phyloP scores from a whole-genome alignment of 176 grass and related monocot species.

The Coix lacrymajobi region DNA sequence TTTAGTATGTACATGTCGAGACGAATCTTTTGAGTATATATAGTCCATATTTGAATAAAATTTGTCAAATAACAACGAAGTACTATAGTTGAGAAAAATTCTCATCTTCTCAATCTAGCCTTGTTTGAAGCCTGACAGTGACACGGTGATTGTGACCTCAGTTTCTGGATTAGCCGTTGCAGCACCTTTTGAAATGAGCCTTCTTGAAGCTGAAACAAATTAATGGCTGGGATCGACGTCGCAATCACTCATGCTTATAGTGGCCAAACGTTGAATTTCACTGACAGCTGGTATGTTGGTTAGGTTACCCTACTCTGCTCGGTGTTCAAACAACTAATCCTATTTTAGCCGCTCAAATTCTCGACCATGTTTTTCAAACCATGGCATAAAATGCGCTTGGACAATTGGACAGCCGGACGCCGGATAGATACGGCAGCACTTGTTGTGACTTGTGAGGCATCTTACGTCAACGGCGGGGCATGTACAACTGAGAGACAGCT shows the following conservation, averaged over 20 bases:
- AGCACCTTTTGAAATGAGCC: background rate
- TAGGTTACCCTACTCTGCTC: slow-evolving; percentile 6
- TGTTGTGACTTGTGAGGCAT: background rate
- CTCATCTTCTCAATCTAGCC: no score
- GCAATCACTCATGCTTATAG: background rate
- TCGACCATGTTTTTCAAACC: background rate
- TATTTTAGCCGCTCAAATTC: background rate
- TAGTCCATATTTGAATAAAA: no score
- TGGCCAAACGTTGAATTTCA: background rate
- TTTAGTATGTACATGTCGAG: no score
- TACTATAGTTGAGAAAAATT: no score
- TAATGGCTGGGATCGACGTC: background rate
- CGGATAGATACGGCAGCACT: background rate
- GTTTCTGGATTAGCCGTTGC: slow-evolving; percentile 23
- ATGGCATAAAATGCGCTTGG: background rate
- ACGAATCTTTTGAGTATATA: no score
- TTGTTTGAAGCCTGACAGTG: background rate
- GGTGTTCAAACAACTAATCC: slow-evolving; percentile 15
- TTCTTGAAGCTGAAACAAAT: background rate
- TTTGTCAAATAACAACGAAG: no score
- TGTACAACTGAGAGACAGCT: no score
- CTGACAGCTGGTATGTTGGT: background rate
- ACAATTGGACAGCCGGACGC: background rate
- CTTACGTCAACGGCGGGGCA: background rate
- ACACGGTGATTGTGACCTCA: background rate